phyloP scores from a whole-genome alignment of 345 rosid species.

The Citrus inodora region DNA sequence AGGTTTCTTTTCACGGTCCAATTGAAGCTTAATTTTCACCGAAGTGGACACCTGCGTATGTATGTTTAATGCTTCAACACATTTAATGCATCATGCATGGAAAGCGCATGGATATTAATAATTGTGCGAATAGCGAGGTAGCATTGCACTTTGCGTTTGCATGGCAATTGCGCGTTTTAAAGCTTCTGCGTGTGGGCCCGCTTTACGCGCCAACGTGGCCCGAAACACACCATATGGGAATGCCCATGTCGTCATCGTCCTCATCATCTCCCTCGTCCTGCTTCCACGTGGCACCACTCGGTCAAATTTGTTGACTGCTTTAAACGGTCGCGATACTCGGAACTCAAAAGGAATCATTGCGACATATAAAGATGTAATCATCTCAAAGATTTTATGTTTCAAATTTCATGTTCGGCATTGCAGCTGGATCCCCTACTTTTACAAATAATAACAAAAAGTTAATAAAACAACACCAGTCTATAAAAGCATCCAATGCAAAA shows the following conservation, averaged over 20 bases:
- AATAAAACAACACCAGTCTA: neutral
- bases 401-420: neutral
- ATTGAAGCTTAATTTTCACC: neutral
- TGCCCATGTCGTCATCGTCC: conserved; percentile 15
- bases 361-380: neutral
- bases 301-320: neutral
- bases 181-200: neutral
- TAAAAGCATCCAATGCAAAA: neutral
- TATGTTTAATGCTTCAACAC: neutral
- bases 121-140: neutral
- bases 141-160: too few species aligned
- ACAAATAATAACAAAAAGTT: neutral
- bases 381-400: neutral
- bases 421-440: too few species aligned
- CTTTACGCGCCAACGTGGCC: conserved; percentile 1
- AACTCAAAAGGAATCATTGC: neutral
- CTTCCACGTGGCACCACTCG: conserved; percentile 11
- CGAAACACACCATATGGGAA: conserved; percentile 17
- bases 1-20: neutral
- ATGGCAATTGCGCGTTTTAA: too few species aligned
- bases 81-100: neutral
- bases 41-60: neutral
- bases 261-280: neutral
- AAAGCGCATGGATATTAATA: neutral
- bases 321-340: neutral